phyloP scores from a whole-genome alignment of 768 basidiomycete genomes.

The Phallus indusiatus region DNA sequence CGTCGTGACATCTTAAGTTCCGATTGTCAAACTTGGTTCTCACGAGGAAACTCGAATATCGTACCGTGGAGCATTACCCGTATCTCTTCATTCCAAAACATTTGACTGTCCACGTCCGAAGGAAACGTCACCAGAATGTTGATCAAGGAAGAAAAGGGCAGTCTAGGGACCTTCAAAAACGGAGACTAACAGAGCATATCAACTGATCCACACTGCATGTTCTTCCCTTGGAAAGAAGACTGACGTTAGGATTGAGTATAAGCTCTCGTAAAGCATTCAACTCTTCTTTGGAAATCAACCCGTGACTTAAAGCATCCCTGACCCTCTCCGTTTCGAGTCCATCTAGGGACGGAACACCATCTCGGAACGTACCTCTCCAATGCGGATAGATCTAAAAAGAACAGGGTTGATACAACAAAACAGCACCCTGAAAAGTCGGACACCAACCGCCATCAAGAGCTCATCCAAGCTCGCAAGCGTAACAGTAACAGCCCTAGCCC shows the following conservation, averaged over 20 bases:
- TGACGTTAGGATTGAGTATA: constrained; percentile 68
- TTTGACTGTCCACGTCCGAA: constrained; percentile 60
- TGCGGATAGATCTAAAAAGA: constrained; percentile 60
- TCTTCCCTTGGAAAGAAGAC: constrained; percentile 16
- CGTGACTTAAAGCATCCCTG: constrained; percentile 50
- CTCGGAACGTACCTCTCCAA: constrained; percentile 71
- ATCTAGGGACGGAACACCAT: constrained; percentile 55
- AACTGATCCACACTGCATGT: constrained; percentile 10
- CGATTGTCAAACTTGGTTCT: not conserved
- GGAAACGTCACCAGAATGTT: constrained; percentile 75
- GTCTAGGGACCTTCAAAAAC: constrained; percentile 75
- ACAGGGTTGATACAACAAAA: not conserved
- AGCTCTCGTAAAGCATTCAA: constrained; percentile 57
- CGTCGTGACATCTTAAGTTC: constrained; percentile 26
- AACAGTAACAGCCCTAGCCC: constrained; percentile 77
- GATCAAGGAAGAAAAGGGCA: constrained; percentile 73
- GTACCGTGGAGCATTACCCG: constrained; percentile 61
- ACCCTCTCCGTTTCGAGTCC: constrained; percentile 51
- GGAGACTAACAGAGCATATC: constrained; percentile 44
- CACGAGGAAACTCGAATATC: constrained; percentile 19
- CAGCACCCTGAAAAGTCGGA: constrained; percentile 3
- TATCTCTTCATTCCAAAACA: constrained; percentile 58
- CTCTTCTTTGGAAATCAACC: constrained; percentile 59
- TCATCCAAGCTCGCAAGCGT: constrained; percentile 75
- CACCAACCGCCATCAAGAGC: constrained; percentile 66